Percentiles rank a stretch among this genome's conserved stretches.
These are phyloP conservation scores for Schoenoplectus triqueter DNA, from an alignment of 202 grass and related monocot species.

Conservation along the genomic window DNA sequence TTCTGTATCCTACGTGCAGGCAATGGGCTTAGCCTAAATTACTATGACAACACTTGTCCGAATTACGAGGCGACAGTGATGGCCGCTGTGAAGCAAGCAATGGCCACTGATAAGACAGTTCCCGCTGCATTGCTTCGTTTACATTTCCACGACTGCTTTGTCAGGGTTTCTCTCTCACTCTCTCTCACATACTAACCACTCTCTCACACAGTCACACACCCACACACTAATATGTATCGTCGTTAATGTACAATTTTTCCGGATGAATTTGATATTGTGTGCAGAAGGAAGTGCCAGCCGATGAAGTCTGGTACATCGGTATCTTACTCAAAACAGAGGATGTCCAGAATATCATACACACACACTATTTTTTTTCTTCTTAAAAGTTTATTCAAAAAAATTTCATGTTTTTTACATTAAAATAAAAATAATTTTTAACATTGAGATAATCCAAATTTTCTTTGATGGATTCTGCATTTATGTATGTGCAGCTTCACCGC, in stretches of 20 bases:
- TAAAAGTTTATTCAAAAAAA: background rate
- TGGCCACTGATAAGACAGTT: slow-evolving; percentile 61
- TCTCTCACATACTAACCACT: background rate
- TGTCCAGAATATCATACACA: background rate
- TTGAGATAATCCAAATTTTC: background rate
- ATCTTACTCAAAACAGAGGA: slow-evolving; percentile 23
- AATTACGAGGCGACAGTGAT: slow-evolving; percentile 56
- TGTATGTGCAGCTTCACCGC: background rate
- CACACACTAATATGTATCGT: background rate
- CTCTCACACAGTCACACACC: background rate
- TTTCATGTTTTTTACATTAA: background rate
- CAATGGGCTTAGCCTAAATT: slow-evolving; percentile 64
- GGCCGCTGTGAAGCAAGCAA: slow-evolving; percentile 65
- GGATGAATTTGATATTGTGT: background rate
- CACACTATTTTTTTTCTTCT: background rate
- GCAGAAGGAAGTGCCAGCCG: background rate
- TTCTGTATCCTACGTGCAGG: slow-evolving; percentile 24
- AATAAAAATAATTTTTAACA: background rate
- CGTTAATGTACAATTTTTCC: background rate
- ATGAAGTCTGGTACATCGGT: background rate
- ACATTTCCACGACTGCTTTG: slow-evolving; percentile 81
- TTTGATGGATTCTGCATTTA: background rate
- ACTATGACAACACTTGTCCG: slow-evolving; percentile 69
- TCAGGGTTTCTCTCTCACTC: slow-evolving; percentile 47
- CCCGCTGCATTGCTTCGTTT: slow-evolving; percentile 65